phyloP scores from a whole-genome alignment of 495 filamentous ascomycete species.

The Penicillium lividum region DNA sequence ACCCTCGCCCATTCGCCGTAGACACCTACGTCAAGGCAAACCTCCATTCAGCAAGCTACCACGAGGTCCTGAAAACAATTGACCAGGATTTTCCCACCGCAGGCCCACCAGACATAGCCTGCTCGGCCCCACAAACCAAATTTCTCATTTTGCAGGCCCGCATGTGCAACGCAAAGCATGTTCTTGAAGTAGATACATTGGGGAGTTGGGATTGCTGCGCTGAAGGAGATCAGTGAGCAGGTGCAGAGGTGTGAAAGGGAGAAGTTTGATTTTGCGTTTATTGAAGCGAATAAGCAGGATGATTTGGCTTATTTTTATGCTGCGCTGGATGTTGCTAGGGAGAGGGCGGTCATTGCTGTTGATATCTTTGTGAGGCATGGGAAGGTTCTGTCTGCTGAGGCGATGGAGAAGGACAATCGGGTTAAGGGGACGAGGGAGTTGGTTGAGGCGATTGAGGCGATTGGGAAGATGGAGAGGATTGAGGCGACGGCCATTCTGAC shows the following conservation, averaged over 20 bases:
- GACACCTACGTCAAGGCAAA: constrained; percentile 5
- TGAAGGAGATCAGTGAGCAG: too few relatives aligned
- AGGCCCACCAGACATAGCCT: constrained; percentile 6
- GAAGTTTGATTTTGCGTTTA: constrained; percentile 3
- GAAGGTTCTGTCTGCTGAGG: constrained; percentile 3
- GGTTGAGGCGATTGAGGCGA: background rate
- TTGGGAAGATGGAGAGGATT: background rate
- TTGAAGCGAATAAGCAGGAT: constrained; percentile 9
- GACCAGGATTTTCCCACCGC: too few relatives aligned
- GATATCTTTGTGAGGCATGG: background rate
- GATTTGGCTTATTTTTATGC: constrained; percentile 1
- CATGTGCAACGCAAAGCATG: constrained; percentile 6
- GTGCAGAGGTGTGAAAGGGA: background rate
- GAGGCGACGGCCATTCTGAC: background rate
- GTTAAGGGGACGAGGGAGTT: constrained; percentile 3
- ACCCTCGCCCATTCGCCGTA: background rate
- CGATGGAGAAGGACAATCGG: constrained; percentile 1
- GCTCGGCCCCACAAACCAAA: constrained; percentile 1
- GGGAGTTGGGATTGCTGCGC: background rate
- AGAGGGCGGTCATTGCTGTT: background rate
- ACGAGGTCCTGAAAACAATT: background rate
- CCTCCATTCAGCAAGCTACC: background rate
- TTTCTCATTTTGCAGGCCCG: constrained; percentile 8
- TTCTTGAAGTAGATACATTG: constrained; percentile 5
- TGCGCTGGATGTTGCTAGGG: background rate